Percentiles rank a stretch among this genome's conserved stretches.
These are phyloP conservation scores for Neurospora sp. DNA, from an alignment of 495 filamentous ascomycete genomes.

Conservation along the genomic window DNA sequence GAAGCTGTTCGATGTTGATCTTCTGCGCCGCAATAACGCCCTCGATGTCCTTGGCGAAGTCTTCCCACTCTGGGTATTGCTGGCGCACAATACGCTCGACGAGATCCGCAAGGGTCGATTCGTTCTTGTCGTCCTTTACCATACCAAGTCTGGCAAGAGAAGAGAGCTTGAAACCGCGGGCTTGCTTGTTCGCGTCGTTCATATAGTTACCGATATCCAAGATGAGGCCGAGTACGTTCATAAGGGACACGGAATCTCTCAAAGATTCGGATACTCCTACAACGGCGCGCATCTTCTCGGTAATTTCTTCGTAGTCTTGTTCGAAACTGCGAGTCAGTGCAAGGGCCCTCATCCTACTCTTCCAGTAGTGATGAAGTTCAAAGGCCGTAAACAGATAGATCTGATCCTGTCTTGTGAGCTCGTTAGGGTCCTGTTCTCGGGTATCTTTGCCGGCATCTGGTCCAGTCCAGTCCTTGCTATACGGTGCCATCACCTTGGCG, in stretches of 20 bases:
- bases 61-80: constrained; percentile 93
- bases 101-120: constrained; percentile 88
- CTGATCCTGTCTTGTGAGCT: constrained; percentile 90
- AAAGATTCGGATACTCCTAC: constrained; percentile 80
- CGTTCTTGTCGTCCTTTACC: constrained; percentile 98
- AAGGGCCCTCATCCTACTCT: constrained; percentile 87
- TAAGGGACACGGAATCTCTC: constrained; percentile 79
- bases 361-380: constrained; percentile 98
- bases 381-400: constrained; percentile 88
- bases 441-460: constrained; percentile 68
- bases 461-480: constrained; percentile 93
- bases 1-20: constrained; percentile 87
- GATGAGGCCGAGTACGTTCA: constrained; percentile 93
- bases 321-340: constrained; percentile 78
- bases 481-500: constrained; percentile 84
- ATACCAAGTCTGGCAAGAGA: constrained; percentile 90
- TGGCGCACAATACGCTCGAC: constrained; percentile 96
- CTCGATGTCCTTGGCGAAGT: constrained; percentile 73
- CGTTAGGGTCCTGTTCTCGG: constrained; percentile 76
- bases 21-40: constrained; percentile 80
- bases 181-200: constrained; percentile 98
- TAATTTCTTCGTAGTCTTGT: constrained; percentile 83
- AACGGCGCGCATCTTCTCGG: constrained; percentile 67
- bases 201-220: constrained; percentile 98
- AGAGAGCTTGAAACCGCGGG: constrained; percentile 92